These are phyloP conservation scores for Petunia secreta DNA, from an alignment of 257 asterid species.

Conservation along the genomic window DNA sequence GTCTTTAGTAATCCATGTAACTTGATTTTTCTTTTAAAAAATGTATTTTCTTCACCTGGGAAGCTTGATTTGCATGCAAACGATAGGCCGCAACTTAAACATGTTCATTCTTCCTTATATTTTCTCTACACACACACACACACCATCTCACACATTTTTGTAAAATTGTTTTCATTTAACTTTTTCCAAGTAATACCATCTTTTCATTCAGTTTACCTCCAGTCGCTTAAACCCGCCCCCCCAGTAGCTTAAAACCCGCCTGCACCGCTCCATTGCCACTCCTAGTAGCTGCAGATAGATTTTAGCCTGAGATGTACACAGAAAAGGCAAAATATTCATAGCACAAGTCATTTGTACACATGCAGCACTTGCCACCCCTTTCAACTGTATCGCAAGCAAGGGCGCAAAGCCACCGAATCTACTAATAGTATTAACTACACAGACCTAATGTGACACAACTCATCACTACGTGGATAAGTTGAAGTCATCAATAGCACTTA, in stretches of 20 bases:
- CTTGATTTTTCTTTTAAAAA: no score
- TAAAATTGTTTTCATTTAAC: no score
- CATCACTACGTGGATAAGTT: conserved; percentile 54
- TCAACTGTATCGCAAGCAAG: conserved; percentile 14
- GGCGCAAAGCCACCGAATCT: conserved; percentile 22
- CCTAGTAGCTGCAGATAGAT: conserved; percentile 8
- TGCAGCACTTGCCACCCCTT: conserved; percentile 32
- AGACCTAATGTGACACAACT: conserved; percentile 24
- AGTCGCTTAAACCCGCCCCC: no score
- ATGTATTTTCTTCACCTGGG: not conserved
- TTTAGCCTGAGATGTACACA: conserved; percentile 38
- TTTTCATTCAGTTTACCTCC: no score
- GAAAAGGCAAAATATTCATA: conserved; percentile 28
- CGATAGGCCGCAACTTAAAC: no score
- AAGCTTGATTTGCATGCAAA: not conserved
- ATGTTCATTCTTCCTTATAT: no score
- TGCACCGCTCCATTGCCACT: not conserved
- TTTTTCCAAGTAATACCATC: no score
- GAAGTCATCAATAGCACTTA: conserved; percentile 60
- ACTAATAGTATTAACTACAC: conserved; percentile 37
- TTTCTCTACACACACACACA: no score
- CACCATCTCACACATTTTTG: no score
- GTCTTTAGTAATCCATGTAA: not conserved
- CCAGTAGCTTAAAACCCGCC: no score
- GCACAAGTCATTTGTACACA: conserved; percentile 46